A percentile compares a stretch with the other conserved stretches of the same genome.
phyloP scores from a whole-genome alignment of 1,284 basidiomycete species.

The Takashimella koratensis region DNA sequence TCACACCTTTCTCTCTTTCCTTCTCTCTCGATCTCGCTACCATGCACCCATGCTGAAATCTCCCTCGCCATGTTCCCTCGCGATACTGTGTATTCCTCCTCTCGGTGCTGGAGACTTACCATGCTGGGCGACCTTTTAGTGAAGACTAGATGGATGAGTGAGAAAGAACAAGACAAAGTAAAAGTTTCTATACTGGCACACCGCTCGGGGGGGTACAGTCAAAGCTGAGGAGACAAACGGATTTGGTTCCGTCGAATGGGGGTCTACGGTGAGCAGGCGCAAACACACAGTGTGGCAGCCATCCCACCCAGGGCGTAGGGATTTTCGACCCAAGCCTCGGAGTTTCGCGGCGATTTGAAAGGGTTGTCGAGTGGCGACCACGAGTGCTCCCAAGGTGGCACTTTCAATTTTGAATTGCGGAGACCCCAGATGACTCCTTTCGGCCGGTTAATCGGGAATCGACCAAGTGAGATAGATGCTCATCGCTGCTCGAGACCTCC shows the following conservation, averaged over 20 bases:
- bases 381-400: neutral
- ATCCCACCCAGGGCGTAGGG: neutral
- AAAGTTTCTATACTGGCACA: slow-evolving; percentile 1
- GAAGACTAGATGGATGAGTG: slow-evolving; percentile 8
- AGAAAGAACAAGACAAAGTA: neutral
- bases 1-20: too few species aligned
- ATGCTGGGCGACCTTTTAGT: slow-evolving; percentile 36
- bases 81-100: too few species aligned
- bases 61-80: too few species aligned
- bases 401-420: too few species aligned
- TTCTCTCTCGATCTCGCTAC: too few species aligned
- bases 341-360: slow-evolving; percentile 28
- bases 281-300: too few species aligned
- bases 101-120: slow-evolving; percentile 37
- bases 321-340: slow-evolving; percentile 8
- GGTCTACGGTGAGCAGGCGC: too few species aligned
- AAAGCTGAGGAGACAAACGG: neutral
- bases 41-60: too few species aligned
- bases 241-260: too few species aligned
- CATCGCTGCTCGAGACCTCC: neutral
- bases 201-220: neutral
- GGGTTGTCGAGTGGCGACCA: neutral
- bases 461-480: neutral
- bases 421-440: too few species aligned
- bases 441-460: too few species aligned